phyloP scores from a whole-genome alignment of 805 yeast genomes.

The Yamadazyma paraphyllophila region DNA sequence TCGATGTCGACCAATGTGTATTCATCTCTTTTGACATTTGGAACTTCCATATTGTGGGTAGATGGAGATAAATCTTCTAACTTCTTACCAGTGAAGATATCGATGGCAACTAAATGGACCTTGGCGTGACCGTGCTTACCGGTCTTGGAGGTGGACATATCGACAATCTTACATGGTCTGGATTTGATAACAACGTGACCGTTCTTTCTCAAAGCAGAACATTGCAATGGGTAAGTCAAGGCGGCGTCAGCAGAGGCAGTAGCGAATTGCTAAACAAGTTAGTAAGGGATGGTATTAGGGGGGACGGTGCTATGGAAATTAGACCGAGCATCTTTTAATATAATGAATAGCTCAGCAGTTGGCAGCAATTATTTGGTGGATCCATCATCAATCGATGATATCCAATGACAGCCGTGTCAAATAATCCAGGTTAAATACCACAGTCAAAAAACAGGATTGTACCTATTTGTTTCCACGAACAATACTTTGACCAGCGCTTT shows the following conservation, averaged over 20 bases:
- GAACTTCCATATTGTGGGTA: conserved; percentile 99
- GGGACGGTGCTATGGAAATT: not conserved
- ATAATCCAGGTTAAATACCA: not conserved
- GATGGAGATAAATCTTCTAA: conserved; percentile 99
- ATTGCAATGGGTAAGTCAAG: conserved; percentile 96
- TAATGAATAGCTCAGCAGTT: no score
- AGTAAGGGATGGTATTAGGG: conserved; percentile 15
- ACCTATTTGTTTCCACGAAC: no score
- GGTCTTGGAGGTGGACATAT: conserved; percentile 99
- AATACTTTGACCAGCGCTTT: no score
- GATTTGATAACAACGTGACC: conserved; percentile 98
- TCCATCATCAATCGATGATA: not conserved
- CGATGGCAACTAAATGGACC: conserved; percentile 98
- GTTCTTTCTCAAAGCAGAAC: conserved; percentile 99
- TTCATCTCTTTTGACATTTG: conserved; percentile 94
- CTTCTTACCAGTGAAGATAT: conserved; percentile 98
- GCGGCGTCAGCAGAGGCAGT: conserved; percentile 99
- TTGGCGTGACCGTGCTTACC: conserved; percentile 99
- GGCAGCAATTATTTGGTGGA: no score
- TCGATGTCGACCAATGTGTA: conserved; percentile 97
- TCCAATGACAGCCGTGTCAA: conserved; percentile 6
- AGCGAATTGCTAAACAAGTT: conserved; percentile 76
- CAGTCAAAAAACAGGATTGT: no score
- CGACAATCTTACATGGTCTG: conserved; percentile 99
- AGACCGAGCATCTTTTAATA: no score